Evolutionary conservation across 768 basidiomycete genomes (phyloP), one percentile per base, ranked within the genome.

Genomic region (Mrakia hoshinonis): DNA sequence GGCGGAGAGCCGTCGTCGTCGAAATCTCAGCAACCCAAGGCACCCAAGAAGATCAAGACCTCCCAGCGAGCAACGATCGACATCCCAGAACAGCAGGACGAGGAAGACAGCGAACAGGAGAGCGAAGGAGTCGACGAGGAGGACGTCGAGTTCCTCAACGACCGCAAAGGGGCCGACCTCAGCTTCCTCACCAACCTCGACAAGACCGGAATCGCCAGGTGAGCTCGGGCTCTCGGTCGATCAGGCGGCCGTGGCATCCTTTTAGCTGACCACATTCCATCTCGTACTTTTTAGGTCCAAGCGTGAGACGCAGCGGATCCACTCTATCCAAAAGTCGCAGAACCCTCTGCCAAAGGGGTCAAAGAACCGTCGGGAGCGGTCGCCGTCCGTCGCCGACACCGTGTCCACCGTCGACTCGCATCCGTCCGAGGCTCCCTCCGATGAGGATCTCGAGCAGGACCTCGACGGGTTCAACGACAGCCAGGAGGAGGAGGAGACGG

Each of bases 381-480:
- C 58, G 2, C 69, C 69, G 12, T 70, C 69, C 4, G 38, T 70
- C 31, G 69, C 69, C 62, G 69, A 70, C 38, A 68, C 67, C 67
- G 34, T 55, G 10, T 55, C 52, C 36, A 68, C 67, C 36, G 24
- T 68, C 29, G 67, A 68, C 34, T 68, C 67, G 20, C 52, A 68
- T 34, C 64, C 64, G 26, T 66, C 64, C 26, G 43, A 66, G n/a
- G 64, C 64, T 66, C 64, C 64, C 29, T 66, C 64, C 0, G 64
- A 48, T 7, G 47, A 49, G 46, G 36, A 31, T 22, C n/a, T 48
- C 5, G 67, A 68, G 10, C 52, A 68, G 52, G 54, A 68, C 49
- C 36, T 58, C 13, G 24, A 34, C n/a, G 55, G 67, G 15, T 55
- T 68, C 36, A 61, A 61, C 58, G 58, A 61, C 36, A 43, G 43